Conservation (phyloP, 208 protist species). For the Trypanosoma grayi region DNA sequence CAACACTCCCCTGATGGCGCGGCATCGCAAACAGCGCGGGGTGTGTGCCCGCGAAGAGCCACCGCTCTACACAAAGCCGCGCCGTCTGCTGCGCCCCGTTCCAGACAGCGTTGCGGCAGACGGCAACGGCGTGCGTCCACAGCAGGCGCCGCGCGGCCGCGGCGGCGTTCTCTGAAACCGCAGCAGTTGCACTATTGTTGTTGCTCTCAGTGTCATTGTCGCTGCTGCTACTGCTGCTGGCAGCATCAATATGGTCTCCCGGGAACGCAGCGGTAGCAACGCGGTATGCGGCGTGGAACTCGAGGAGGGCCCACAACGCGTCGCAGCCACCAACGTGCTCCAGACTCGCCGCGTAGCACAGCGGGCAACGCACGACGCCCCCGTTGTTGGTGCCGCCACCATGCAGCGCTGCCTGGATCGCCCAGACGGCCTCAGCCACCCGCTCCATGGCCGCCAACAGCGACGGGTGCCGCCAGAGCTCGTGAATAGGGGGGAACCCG, state of each 20-base stretch:
- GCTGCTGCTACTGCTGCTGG: background rate
- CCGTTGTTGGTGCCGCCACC: background rate
- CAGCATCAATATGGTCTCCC: too few species aligned
- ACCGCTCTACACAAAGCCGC: slow-evolving; percentile 14
- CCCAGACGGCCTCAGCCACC: slow-evolving; percentile 30
- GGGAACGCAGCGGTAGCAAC: too few species aligned
- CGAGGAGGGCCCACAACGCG: slow-evolving; percentile 30
- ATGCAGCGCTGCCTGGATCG: slow-evolving; percentile 26
- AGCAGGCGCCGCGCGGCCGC: slow-evolving; percentile 2
- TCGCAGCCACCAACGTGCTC: slow-evolving; percentile 45
- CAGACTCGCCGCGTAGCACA: slow-evolving; percentile 57
- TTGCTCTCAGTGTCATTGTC: background rate
- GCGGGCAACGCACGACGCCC: slow-evolving; percentile 27
- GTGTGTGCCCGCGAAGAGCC: slow-evolving; percentile 15
- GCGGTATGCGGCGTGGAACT: slow-evolving; percentile 8
- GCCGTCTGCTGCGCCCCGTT: slow-evolving; percentile 14
- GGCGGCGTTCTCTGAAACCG: background rate
- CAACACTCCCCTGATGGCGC: too few species aligned
- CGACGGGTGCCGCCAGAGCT: slow-evolving; percentile 58
- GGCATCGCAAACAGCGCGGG: slow-evolving; percentile 9
- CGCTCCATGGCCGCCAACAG: slow-evolving; percentile 48
- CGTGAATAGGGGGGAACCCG: slow-evolving; percentile 21
- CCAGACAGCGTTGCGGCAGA: slow-evolving; percentile 25
- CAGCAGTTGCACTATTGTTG: background rate
- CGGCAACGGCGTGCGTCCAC: slow-evolving; percentile 22